These are phyloP conservation scores for Aplosporella prunicola DNA, from an alignment of 2,329 filamentous ascomycete species.

Conservation along the genomic window DNA sequence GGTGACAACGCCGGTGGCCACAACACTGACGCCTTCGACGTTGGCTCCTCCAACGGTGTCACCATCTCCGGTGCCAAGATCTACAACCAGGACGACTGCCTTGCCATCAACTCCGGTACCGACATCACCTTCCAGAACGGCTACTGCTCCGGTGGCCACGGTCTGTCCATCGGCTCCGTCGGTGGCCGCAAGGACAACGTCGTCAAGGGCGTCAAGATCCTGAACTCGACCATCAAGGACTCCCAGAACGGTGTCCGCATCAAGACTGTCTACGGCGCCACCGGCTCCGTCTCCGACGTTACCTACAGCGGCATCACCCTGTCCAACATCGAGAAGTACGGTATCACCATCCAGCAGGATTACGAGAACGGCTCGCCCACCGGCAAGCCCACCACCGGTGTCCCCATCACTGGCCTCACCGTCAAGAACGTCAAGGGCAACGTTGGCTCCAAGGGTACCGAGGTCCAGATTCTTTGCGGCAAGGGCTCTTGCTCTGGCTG, in stretches of 20 bases:
- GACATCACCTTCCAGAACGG: constrained; percentile 30
- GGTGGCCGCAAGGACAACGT: constrained; percentile 47
- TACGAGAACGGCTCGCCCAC: constrained; percentile 31
- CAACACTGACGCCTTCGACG: constrained; percentile 52
- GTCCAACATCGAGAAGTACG: constrained; percentile 30
- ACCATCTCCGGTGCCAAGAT: constrained; percentile 44
- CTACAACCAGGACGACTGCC: constrained; percentile 52
- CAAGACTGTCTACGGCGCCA: constrained; percentile 46
- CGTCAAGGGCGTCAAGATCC: constrained; percentile 45
- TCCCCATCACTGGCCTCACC: constrained; percentile 30
- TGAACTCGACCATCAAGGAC: constrained; percentile 39
- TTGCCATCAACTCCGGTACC: constrained; percentile 49
- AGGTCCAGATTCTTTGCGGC: constrained; percentile 31
- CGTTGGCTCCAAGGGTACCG: constrained; percentile 20
- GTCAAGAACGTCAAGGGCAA: constrained; percentile 29
- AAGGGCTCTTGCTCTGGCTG: constrained; percentile 26
- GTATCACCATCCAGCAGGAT: constrained; percentile 38
- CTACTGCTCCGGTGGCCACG: constrained; percentile 45
- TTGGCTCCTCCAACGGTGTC: constrained; percentile 40
- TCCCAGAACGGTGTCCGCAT: constrained; percentile 50
- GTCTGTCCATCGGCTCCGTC: constrained; percentile 51
- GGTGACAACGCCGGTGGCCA: constrained; percentile 36
- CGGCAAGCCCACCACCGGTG: constrained; percentile 30
- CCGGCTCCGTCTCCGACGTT: constrained; percentile 31
- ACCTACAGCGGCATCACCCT: constrained; percentile 32